A percentile compares a stretch with the other conserved stretches of the same genome.
Conservation (phyloP, 2,329 filamentous ascomycete species). For the Diaporthe sp. region DNA sequence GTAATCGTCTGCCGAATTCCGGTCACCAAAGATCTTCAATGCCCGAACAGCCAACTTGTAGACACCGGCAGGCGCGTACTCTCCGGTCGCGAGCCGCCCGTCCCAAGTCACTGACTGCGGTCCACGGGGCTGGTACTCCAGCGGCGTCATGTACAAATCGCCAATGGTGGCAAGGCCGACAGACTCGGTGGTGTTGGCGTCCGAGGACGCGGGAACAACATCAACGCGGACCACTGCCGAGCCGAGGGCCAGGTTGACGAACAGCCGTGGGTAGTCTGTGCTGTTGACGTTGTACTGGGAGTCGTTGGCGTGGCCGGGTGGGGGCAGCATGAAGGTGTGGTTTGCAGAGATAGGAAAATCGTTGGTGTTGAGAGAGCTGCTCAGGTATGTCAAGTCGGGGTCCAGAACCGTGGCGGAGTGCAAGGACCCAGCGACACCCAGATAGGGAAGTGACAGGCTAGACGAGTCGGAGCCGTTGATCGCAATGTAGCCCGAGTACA, state of each 20-base stretch:
- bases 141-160: constrained; percentile 57
- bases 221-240: constrained; percentile 58
- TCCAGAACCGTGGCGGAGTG: constrained; percentile 51
- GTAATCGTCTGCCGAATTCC: constrained; percentile 58
- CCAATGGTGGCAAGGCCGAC: constrained; percentile 58
- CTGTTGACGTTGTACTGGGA: constrained; percentile 43
- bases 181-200: constrained; percentile 44
- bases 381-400: constrained; percentile 46
- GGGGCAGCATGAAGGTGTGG: constrained; percentile 57
- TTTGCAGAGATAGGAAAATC: constrained; percentile 46
- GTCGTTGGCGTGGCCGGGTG: constrained; percentile 51
- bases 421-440: constrained; percentile 55
- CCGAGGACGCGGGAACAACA: constrained; percentile 53
- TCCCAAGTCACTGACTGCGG: constrained; percentile 52
- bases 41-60: constrained; percentile 65
- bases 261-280: constrained; percentile 54
- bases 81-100: constrained; percentile 60
- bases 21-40: constrained; percentile 64
- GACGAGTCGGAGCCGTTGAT: constrained; percentile 58
- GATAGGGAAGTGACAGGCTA: constrained; percentile 54
- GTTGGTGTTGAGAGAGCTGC: constrained; percentile 41
- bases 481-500: constrained; percentile 62
- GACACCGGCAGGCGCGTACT: constrained; percentile 60
- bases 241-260: constrained; percentile 59
- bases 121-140: constrained; percentile 50